Conservation (phyloP, 306 rosid species). For the Vigna hirtella region DNA sequence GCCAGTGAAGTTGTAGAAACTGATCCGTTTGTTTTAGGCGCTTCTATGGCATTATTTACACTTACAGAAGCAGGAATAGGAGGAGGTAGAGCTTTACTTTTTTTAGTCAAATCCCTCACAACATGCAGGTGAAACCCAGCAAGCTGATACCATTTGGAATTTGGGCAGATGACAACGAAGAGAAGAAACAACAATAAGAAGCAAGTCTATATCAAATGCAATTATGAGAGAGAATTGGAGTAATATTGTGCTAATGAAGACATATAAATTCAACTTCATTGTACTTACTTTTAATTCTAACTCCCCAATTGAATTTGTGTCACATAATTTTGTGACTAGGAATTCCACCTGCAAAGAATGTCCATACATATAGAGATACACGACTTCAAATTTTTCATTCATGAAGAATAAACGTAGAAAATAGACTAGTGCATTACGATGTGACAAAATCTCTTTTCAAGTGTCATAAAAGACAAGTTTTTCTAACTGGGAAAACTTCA, state of each 20-base stretch:
- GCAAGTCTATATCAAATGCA: conserved; percentile 28
- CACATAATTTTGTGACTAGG: conserved; percentile 74
- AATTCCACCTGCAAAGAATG: conserved; percentile 68
- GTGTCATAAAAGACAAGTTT: background rate
- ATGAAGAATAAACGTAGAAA: conserved; percentile 17
- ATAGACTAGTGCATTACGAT: background rate
- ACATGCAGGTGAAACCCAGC: conserved; percentile 73
- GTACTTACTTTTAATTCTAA: conserved; percentile 74
- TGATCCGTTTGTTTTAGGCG: conserved; percentile 56
- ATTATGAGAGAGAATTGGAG: conserved; percentile 18
- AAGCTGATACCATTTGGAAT: conserved; percentile 57
- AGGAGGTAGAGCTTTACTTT: conserved; percentile 49
- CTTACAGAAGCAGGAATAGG: conserved; percentile 52
- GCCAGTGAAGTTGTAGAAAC: conserved; percentile 68
- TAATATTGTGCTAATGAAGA: conserved; percentile 23
- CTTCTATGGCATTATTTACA: conserved; percentile 46
- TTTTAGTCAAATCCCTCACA: conserved; percentile 55
- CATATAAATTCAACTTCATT: conserved; percentile 32
- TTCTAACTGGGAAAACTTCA: conserved; percentile 25
- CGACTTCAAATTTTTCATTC: conserved; percentile 25
- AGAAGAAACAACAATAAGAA: conserved; percentile 30
- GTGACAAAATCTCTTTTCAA: conserved; percentile 1
- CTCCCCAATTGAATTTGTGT: conserved; percentile 73
- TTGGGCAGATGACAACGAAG: conserved; percentile 31
- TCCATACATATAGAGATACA: conserved; percentile 11